These are phyloP conservation scores for Phytophthora brassicae DNA, from an alignment of 352 stramenopile species.

Conservation along the genomic window DNA sequence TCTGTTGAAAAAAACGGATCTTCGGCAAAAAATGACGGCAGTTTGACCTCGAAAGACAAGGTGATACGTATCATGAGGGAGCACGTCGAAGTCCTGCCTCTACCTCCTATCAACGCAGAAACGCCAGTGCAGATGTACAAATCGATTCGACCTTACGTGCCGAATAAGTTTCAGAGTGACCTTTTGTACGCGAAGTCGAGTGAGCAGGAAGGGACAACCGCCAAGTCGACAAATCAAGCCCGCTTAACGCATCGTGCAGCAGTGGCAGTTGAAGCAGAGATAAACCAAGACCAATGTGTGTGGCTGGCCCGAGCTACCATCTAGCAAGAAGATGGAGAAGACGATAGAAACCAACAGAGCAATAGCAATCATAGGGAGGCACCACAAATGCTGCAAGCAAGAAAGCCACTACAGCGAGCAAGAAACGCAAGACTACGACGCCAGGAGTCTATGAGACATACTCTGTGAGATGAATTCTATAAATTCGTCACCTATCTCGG, in stretches of 20 bases:
- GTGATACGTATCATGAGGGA: not conserved
- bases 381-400: too few species aligned
- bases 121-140: conserved; percentile 6
- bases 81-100: not conserved
- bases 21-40: conserved; percentile 9
- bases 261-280: not conserved
- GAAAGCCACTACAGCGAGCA: too few species aligned
- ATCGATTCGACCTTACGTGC: conserved; percentile 13
- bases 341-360: too few species aligned
- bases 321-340: too few species aligned
- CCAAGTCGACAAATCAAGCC: conserved; percentile 9
- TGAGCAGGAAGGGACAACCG: not conserved
- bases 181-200: conserved; percentile 14
- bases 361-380: too few species aligned
- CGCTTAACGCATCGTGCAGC: not conserved
- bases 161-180: conserved; percentile 14
- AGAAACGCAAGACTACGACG: too few species aligned
- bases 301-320: too few species aligned
- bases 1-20: too few species aligned
- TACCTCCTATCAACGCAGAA: conserved; percentile 10
- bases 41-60: not conserved
- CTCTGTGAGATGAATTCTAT: too few species aligned
- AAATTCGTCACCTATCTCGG: too few species aligned
- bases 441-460: too few species aligned
- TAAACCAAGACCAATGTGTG: conserved; percentile 7